These are phyloP conservation scores for Trichosanthes truncata DNA, from an alignment of 306 rosid species.

Conservation along the genomic window DNA sequence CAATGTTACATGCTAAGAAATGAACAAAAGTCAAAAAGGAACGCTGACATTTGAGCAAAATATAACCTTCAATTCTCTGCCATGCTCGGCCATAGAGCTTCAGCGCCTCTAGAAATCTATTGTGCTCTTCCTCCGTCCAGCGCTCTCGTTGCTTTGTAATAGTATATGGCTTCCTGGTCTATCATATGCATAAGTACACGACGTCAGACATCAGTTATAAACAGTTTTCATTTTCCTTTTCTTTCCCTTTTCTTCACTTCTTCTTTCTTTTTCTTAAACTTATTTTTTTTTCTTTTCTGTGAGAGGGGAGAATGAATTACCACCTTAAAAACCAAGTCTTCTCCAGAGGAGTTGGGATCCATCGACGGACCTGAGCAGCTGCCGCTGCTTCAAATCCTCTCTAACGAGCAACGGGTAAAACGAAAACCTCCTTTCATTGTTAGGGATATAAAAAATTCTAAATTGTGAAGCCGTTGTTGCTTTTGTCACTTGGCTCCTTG, in stretches of 20 bases:
- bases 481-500: conserved; percentile 27
- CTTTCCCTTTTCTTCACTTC: not conserved
- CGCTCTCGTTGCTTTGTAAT: conserved; percentile 97
- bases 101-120: conserved; percentile 82
- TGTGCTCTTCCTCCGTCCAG: conserved; percentile 99
- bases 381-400: conserved; percentile 87
- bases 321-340: conserved; percentile 75
- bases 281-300: not conserved
- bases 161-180: conserved; percentile 91
- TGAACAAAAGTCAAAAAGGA: conserved; percentile 1
- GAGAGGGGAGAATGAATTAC: not conserved
- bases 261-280: not conserved
- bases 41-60: not conserved
- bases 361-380: conserved; percentile 41
- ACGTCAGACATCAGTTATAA: conserved; percentile 16
- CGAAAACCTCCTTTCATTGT: conserved; percentile 34
- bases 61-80: conserved; percentile 94
- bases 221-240: not conserved
- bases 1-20: conserved; percentile 2
- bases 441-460: conserved; percentile 26
- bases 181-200: conserved; percentile 17
- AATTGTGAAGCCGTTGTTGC: conserved; percentile 41
- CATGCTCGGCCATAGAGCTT: conserved; percentile 97
- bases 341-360: conserved; percentile 75
- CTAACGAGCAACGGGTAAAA: conserved; percentile 44